Base-by-base conservation (phyloP, 345 rosid species). In the Nephelium lappaceum region DNA sequence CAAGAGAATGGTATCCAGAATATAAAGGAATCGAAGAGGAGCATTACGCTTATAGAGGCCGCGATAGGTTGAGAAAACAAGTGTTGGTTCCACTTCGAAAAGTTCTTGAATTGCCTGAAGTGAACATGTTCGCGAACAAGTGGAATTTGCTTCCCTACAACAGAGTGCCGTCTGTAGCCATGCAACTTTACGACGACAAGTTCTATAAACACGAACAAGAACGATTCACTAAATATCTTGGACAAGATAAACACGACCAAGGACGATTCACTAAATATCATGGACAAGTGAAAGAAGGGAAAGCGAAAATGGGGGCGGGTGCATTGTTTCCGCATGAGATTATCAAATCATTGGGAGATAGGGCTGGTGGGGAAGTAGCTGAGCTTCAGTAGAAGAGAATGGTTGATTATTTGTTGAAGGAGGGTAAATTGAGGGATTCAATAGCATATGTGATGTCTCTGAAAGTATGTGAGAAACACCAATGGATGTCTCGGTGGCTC, bases 261-360 rank as follows among this genome's bases (percentile, higher is more conserved):
- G 36, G 36, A 31, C 82, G 92, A n/a, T 93, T 93, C 25, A 23
- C 63, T 15, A 63, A 80, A 23, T 89, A 85, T 41, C 74, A 91
- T 1, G 74, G 80, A 16, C 86, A 85, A 58, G 91, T 86, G 18
- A 80, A 36, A 66, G 1, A 83, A 0, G 93, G 93, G 19, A 86
- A 90, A 66, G 77, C 91, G 0, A 90, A 66, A 21, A 63, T 93
- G 8, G 85, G 93, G 0, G 89, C 93, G 0, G 91, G 91, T 0
- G 91, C 93, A 1, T n/a, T 93, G 82, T 85, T 93, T 1, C 93
- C 93, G 9, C 93, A 91, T 67, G 91, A 89, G 85, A 90, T 91
- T 2, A 85, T 93, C 27, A 41, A 57, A 0, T 77, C 86, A 0
- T 73, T 85, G 75, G 36, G 36, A 31, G 93, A 82, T 8, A 79